phyloP scores from a whole-genome alignment of 1,284 basidiomycete genomes.

The Mycosarcoma mackinlayi region DNA sequence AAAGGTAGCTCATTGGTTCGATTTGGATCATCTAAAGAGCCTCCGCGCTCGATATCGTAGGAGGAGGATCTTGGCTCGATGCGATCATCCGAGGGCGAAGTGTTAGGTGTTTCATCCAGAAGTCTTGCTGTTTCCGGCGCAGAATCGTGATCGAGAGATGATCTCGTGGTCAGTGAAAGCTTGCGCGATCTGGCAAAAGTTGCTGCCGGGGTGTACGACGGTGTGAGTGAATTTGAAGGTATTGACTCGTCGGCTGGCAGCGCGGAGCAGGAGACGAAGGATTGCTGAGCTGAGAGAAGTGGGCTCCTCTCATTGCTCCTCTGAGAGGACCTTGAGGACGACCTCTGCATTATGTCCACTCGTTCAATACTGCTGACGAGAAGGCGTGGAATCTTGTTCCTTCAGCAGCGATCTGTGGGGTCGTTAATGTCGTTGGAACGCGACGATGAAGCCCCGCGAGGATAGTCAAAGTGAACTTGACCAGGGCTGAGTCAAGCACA shows the following conservation, averaged over 20 bases:
- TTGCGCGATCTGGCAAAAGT: conserved; percentile 18
- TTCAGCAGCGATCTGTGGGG: no score
- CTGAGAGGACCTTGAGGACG: conserved; percentile 30
- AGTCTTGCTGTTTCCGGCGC: conserved; percentile 22
- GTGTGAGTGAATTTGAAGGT: conserved; percentile 19
- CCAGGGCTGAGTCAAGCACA: no score
- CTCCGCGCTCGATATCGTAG: conserved; percentile 24
- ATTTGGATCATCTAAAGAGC: conserved; percentile 10
- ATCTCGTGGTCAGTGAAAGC: conserved; percentile 19
- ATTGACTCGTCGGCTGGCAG: conserved; percentile 12
- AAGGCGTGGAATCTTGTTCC: no score
- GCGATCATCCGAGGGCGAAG: conserved; percentile 1
- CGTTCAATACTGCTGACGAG: no score
- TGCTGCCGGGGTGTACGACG: conserved; percentile 11
- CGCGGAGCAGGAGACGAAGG: conserved; percentile 2
- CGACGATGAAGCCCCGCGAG: no score
- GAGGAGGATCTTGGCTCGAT: conserved; percentile 4
- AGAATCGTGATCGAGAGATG: conserved; percentile 9
- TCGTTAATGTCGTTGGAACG: no score
- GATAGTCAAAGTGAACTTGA: no score
- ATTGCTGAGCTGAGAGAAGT: conserved; percentile 24
- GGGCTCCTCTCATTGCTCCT: conserved; percentile 41
- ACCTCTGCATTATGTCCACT: conserved; percentile 23
- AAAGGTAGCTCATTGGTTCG: conserved; percentile 36
- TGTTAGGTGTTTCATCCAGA: conserved; percentile 6